Conservation (phyloP, 257 asterid species). For the Paulownia fortunei region DNA sequence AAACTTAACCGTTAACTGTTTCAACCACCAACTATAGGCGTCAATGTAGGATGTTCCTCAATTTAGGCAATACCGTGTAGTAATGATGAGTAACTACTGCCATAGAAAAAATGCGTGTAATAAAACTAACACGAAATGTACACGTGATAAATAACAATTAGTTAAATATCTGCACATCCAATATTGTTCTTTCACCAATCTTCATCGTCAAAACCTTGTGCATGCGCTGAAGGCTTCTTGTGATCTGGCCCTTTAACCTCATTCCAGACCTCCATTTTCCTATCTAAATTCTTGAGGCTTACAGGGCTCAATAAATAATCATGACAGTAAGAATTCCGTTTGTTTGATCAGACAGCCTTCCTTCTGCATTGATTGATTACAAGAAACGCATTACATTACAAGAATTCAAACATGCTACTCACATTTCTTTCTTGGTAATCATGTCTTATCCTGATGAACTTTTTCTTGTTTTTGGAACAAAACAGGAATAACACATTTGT, state of each 20-base stretch:
- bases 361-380: conserved; percentile 10
- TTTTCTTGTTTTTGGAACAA: not conserved
- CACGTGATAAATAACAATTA: not conserved
- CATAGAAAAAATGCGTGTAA: not conserved
- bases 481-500: conserved; percentile 10
- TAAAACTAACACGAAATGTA: conserved; percentile 12
- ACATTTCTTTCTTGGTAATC: not conserved
- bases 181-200: conserved; percentile 20
- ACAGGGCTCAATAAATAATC: not conserved
- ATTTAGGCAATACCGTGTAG: not conserved
- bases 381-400: conserved; percentile 12
- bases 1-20: not conserved
- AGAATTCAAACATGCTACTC: not conserved
- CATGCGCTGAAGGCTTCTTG: conserved; percentile 24
- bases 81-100: not conserved
- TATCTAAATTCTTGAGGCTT: conserved; percentile 16
- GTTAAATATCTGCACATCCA: conserved; percentile 15
- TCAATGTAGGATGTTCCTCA: conserved; percentile 18
- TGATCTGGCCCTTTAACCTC: not conserved
- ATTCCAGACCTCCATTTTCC: conserved; percentile 1
- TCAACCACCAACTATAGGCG: not conserved
- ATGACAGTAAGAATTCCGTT: not conserved
- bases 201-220: conserved; percentile 16
- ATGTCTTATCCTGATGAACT: not conserved
- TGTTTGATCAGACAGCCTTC: not conserved